Percentiles rank a stretch among this genome's conserved stretches.
Evolutionary conservation across 2,329 filamentous ascomycete species (phyloP).

Genomic region (Fusarium begoniae): DNA sequence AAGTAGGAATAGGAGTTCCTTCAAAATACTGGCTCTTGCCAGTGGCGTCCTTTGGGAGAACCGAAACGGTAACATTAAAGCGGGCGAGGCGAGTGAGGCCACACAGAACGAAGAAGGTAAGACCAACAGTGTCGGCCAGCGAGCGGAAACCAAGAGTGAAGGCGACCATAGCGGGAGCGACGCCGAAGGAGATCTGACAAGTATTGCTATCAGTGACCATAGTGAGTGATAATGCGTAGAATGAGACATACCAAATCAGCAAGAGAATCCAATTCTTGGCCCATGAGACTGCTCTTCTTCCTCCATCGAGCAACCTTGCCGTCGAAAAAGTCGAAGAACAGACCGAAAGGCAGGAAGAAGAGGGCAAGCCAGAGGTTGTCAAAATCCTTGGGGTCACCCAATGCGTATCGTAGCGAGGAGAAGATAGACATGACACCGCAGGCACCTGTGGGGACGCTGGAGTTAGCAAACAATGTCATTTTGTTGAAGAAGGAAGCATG

Average conservation of each 20-base stretch:
- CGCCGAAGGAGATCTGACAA: conserved; percentile 88
- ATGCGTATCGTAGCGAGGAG: conserved; percentile 91
- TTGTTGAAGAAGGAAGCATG: background rate
- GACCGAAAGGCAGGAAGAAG: conserved; percentile 85
- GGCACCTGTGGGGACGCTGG: conserved; percentile 61
- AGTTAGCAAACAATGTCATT: conserved; percentile 2
- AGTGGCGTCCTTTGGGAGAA: conserved; percentile 87
- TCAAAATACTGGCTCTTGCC: conserved; percentile 98
- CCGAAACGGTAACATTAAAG: conserved; percentile 95
- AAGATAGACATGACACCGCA: conserved; percentile 96
- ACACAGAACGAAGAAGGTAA: conserved; percentile 93
- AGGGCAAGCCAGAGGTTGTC: conserved; percentile 84
- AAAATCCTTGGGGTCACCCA: conserved; percentile 72
- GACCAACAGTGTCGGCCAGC: conserved; percentile 77
- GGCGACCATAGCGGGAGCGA: conserved; percentile 85
- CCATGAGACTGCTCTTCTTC: conserved; percentile 97
- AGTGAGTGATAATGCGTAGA: background rate
- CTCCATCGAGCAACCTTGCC: conserved; percentile 96
- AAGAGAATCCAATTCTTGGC: conserved; percentile 94
- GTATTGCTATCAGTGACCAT: conserved; percentile 16
- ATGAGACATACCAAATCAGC: conserved; percentile 80
- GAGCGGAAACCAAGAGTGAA: conserved; percentile 92
- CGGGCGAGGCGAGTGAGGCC: conserved; percentile 92
- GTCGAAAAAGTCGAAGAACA: conserved; percentile 99
- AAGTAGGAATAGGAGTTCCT: conserved; percentile 94